Evolutionary conservation across 164 flowering plant genomes (phyloP), one percentile per base, ranked within the genome.

Genomic region (Annona cherimola): DNA sequence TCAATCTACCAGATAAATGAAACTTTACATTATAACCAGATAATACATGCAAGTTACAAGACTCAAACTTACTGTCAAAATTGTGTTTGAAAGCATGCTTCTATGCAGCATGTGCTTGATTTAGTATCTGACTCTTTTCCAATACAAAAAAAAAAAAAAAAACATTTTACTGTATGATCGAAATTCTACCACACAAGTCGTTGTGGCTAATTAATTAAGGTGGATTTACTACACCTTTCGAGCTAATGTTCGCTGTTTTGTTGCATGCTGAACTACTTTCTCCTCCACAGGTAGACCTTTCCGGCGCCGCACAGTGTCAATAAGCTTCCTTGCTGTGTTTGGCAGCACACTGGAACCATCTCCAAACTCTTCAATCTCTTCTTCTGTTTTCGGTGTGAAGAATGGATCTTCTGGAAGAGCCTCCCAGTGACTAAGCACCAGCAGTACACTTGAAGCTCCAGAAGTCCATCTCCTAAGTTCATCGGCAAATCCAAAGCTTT

Each of bases 261-360:
- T 91, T 42, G 97, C 99, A 80, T 87, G 93, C 75, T 86, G 99
- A 42, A 94, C 99, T 11, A 94, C 91, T 71, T 91, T 94, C 55
- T 91, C 99, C 81, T 92, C 99, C 44, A 94, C 97, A 0, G 91
- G 90, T 45, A 92, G 91, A 45, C 98, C 97, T 71, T 94, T 94
- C 74, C 87, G 79, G 67, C 98, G 75, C 76, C 98, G 87, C 4
- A 94, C 98, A 61, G 85, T 81, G 84, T 92, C 90, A 76, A 94
- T 87, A 59, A 94, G 92, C 78, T 94, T 94, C 78, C 98, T 89
- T 44, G 97, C 91, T 55, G 92, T 92, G 72, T 92, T 94, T 12
- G 75, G 93, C 61, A 75, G 89, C 68, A 93, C 92, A 77, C 92
- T 90, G 0, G 96, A 79, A 68, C 98, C 97, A 83, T 93, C 98